These are phyloP conservation scores for Leucocoprinus leucothites DNA, from an alignment of 768 basidiomycete genomes.

Conservation along the genomic window DNA sequence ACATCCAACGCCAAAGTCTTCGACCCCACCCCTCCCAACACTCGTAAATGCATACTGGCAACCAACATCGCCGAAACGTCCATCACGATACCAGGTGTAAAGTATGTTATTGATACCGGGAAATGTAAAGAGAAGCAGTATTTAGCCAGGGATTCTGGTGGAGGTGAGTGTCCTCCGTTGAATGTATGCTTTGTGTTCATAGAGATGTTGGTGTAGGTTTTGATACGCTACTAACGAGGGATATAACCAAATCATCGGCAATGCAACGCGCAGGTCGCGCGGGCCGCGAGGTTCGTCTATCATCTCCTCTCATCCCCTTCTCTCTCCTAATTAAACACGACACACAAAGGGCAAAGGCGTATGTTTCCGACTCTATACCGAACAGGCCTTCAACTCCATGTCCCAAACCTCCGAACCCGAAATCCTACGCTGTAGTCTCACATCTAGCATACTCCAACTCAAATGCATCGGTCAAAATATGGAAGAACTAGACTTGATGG, in stretches of 20 bases:
- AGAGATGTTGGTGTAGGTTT: constrained; percentile 53
- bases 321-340: neutral
- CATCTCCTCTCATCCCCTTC: neutral
- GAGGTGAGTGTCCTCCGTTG: constrained; percentile 39
- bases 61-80: constrained; percentile 99
- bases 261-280: constrained; percentile 95
- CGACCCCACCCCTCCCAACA: constrained; percentile 54
- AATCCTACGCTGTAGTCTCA: constrained; percentile 83
- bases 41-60: constrained; percentile 89
- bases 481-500: constrained; percentile 84
- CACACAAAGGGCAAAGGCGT: constrained; percentile 62
- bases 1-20: constrained; percentile 81
- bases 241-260: constrained; percentile 88
- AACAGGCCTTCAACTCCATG: constrained; percentile 70
- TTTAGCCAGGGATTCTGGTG: constrained; percentile 63
- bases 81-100: constrained; percentile 94
- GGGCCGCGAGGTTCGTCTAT: constrained; percentile 73
- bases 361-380: constrained; percentile 93
- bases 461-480: constrained; percentile 82
- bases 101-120: constrained; percentile 94
- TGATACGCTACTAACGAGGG: constrained; percentile 78
- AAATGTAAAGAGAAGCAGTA: constrained; percentile 95
- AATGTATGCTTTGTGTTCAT: neutral
- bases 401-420: constrained; percentile 75
- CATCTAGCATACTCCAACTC: constrained; percentile 80